Evolutionary conservation across 148 eudicot genomes (phyloP).

Genomic region (Silene conica): DNA sequence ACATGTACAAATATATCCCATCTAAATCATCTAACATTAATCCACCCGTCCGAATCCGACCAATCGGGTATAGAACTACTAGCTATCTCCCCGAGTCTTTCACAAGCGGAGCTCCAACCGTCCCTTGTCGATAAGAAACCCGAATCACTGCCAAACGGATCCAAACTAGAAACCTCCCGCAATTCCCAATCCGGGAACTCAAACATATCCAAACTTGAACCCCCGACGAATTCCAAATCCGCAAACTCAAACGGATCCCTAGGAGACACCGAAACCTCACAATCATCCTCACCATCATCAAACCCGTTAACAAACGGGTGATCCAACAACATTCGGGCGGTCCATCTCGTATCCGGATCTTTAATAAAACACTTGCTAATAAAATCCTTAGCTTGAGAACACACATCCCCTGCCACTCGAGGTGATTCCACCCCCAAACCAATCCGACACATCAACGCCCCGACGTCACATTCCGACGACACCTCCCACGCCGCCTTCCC

Average conservation of each 20-base stretch:
- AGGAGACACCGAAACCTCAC: slow-evolving; percentile 43
- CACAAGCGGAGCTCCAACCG: slow-evolving; percentile 1
- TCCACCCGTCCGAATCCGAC: slow-evolving; percentile 34
- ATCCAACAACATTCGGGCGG: slow-evolving; percentile 65
- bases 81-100: slow-evolving; percentile 18
- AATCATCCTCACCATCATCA: slow-evolving; percentile 5
- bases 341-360: slow-evolving; percentile 71
- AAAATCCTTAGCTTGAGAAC: slow-evolving; percentile 62
- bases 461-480: slow-evolving; percentile 35
- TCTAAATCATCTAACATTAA: slow-evolving; percentile 31
- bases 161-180: neutral
- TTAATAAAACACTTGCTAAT: slow-evolving; percentile 50
- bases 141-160: slow-evolving; percentile 6
- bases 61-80: slow-evolving; percentile 26
- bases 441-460: slow-evolving; percentile 49
- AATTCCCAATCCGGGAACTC: neutral
- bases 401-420: slow-evolving; percentile 40
- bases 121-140: neutral
- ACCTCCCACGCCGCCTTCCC: slow-evolving; percentile 43
- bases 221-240: slow-evolving; percentile 29
- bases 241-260: slow-evolving; percentile 66
- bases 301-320: slow-evolving; percentile 60
- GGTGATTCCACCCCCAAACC: slow-evolving; percentile 55
- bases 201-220: slow-evolving; percentile 18
- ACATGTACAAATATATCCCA: slow-evolving; percentile 8